phyloP scores from a whole-genome alignment of 2,329 filamentous ascomycete genomes.

The Penicillium sp. region DNA sequence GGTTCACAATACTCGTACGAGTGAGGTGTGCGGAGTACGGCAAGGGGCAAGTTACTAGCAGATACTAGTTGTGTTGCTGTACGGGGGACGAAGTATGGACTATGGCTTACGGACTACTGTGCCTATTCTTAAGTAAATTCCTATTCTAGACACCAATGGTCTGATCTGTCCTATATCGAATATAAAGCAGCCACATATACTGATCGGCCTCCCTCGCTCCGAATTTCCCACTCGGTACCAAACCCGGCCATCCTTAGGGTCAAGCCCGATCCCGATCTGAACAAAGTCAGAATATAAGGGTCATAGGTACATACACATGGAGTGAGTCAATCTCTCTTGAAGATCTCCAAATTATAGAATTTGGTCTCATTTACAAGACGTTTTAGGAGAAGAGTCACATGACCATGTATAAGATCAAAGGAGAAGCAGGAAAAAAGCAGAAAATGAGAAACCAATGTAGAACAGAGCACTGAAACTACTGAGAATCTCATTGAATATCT shows the following conservation, averaged over 20 bases:
- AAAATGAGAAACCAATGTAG: neutral
- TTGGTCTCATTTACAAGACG: neutral
- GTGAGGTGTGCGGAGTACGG: neutral
- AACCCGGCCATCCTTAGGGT: slow-evolving; percentile 3
- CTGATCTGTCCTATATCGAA: neutral
- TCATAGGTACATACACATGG: neutral
- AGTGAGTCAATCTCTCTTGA: neutral
- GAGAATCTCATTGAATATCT: neutral
- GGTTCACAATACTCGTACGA: neutral
- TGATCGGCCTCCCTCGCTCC: slow-evolving; percentile 17
- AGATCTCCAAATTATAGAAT: neutral
- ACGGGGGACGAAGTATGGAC: no score
- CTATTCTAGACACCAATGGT: no score
- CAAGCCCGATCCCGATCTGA: slow-evolving; percentile 1
- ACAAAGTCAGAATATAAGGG: neutral
- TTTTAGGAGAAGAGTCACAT: slow-evolving; percentile 8
- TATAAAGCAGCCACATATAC: slow-evolving; percentile 4
- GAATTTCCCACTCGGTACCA: slow-evolving; percentile 24
- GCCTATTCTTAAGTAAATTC: no score
- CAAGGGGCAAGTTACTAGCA: neutral
- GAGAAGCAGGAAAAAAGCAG: neutral
- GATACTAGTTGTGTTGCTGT: neutral
- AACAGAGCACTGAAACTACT: neutral
- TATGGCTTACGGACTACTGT: no score
- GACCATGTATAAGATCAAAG: slow-evolving; percentile 6